Base-by-base conservation (phyloP, 1,139 yeast genomes). In the Debaryomycetaceae sp. region DNA sequence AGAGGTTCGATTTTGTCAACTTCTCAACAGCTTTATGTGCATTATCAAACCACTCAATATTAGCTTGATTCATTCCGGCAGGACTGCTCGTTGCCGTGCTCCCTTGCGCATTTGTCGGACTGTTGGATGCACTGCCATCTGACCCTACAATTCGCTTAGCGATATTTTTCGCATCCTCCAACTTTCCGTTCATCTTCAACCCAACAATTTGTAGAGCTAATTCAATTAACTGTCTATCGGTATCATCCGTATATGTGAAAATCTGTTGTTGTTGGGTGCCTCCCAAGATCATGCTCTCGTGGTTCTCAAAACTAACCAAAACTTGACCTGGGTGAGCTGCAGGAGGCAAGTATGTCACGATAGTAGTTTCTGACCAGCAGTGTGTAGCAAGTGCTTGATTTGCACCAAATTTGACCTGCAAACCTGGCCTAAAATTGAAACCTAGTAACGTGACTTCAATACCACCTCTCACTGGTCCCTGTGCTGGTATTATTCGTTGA, bases 391-490 rank as follows among this genome's bases (percentile, higher is more conserved):
- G 70, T 0, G 97, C 95, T 50, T 78, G 75, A 58, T 83, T 84
- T 6, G 87, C 81, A 39, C 99, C 99, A 66, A 93, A 93, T 62
- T 86, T 85, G 20, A 91, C 96, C 34, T 75, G 71, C 50, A 90
- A 72, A 1, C 95, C 96, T 11, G 87, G 87, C 46, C 83, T 81
- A 72, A 93, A 91, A 50, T 90, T 88, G 45, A 83, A 78, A 4
- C 99, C 99, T 38, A 93, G 71, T 40, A 93, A 69, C 0, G 98
- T 93, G 6, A 93, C 88, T 60, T 93, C 99, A 37, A 90, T 86
- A 39, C 99, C 99, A 50, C 99, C 99, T 54, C 96, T 79, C 17
- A 89, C 78, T 6, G 97, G 95, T 2, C 99, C 99, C 63, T 87
- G 95, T 0, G 95, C 85, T 0, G 99, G 99, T 46, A 93, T 90